Percentiles rank a stretch among this genome's conserved stretches.
These are phyloP conservation scores for Trypanosoma boissoni DNA, from an alignment of 208 protist genomes.

Conservation along the genomic window DNA sequence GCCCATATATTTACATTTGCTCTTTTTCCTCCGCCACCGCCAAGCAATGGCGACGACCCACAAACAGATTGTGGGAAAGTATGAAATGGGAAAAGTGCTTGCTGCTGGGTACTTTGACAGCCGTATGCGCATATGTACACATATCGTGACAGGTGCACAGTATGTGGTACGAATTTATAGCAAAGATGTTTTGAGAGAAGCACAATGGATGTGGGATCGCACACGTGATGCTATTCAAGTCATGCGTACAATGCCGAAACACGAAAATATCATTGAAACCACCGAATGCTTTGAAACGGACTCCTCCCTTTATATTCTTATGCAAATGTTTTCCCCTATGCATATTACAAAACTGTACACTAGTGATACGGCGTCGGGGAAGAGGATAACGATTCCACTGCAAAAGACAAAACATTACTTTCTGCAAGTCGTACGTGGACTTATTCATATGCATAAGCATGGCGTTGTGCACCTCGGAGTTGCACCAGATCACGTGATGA, in stretches of 20 bases:
- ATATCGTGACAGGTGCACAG: slow-evolving; percentile 68
- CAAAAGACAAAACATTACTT: slow-evolving; percentile 44
- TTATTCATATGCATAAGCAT: slow-evolving; percentile 72
- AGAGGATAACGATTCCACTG: slow-evolving; percentile 17
- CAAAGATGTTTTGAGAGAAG: slow-evolving; percentile 67
- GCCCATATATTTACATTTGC: neutral
- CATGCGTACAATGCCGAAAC: slow-evolving; percentile 72
- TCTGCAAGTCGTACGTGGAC: slow-evolving; percentile 64
- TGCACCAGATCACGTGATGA: slow-evolving; percentile 83
- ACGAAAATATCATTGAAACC: slow-evolving; percentile 84
- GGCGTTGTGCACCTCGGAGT: slow-evolving; percentile 75
- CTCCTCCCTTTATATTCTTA: slow-evolving; percentile 81
- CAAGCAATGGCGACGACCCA: slow-evolving; percentile 9
- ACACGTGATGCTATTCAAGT: slow-evolving; percentile 78
- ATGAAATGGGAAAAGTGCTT: slow-evolving; percentile 76
- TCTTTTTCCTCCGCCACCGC: slow-evolving; percentile 3
- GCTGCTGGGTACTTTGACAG: slow-evolving; percentile 85
- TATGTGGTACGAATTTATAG: slow-evolving; percentile 85
- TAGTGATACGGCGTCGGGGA: slow-evolving; percentile 18
- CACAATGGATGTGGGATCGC: slow-evolving; percentile 84
- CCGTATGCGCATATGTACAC: slow-evolving; percentile 73
- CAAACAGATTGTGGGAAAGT: slow-evolving; percentile 77
- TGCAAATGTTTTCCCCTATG: slow-evolving; percentile 73
- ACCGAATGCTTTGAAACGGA: slow-evolving; percentile 84
- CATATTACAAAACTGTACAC: slow-evolving; percentile 69